phyloP scores from a whole-genome alignment of 441 rosid species.

The Gossypium davidsonii region DNA sequence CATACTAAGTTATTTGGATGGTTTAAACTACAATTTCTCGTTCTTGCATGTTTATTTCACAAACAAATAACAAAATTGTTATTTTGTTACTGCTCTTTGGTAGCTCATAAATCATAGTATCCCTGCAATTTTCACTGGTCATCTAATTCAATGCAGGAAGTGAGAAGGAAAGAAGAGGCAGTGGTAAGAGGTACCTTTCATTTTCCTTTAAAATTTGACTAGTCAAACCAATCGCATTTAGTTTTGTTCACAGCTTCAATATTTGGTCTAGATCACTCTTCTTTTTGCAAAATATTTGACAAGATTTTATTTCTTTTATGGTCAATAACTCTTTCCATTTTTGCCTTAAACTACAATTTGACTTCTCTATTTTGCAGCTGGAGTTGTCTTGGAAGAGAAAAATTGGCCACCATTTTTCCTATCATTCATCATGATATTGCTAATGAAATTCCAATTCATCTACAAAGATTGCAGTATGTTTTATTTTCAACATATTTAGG shows the following conservation, averaged over 20 bases:
- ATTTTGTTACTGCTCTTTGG: not conserved
- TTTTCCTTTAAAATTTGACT: not conserved
- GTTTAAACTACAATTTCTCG: not conserved
- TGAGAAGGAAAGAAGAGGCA: constrained; percentile 77
- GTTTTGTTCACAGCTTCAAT: not conserved
- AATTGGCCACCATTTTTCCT: constrained; percentile 94
- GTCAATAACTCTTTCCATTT: not conserved
- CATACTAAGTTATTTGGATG: not conserved
- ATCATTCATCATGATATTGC: constrained; percentile 91
- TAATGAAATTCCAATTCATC: constrained; percentile 77
- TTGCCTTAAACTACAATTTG: not conserved
- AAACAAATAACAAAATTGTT: not conserved
- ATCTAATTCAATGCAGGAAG: constrained; percentile 40
- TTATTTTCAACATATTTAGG: constrained; percentile 79
- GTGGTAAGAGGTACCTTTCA: constrained; percentile 62
- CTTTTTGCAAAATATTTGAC: not conserved
- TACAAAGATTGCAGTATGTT: constrained; percentile 75
- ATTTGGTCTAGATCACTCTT: not conserved
- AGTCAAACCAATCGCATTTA: not conserved
- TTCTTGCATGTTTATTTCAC: not conserved
- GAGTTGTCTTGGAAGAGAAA: constrained; percentile 74
- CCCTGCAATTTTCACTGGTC: constrained; percentile 11
- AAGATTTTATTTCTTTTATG: not conserved
- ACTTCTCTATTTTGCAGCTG: constrained; percentile 49
- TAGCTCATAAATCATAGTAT: not conserved